phyloP scores from a whole-genome alignment of 2,329 filamentous ascomycete genomes.

The Ophiostoma perfectum region DNA sequence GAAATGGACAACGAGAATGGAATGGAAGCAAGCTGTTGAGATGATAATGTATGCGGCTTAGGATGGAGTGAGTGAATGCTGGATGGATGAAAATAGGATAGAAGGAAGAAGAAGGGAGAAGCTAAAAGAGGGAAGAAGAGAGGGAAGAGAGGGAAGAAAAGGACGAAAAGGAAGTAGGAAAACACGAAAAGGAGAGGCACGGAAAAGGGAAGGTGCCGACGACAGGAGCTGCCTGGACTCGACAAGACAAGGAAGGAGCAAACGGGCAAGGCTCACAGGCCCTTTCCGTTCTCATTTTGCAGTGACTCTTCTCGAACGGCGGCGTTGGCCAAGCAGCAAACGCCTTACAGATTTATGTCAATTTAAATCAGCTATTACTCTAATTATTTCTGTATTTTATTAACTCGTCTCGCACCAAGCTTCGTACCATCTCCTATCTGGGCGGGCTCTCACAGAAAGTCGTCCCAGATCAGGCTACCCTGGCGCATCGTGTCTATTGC shows the following conservation, averaged over 20 bases:
- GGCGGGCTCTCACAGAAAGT: background rate
- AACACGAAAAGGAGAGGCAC: background rate
- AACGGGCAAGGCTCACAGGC: background rate
- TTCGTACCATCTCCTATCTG: background rate
- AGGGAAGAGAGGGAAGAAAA: background rate
- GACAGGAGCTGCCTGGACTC: background rate
- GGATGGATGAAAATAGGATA: background rate
- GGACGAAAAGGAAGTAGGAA: background rate
- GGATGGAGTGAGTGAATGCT: background rate
- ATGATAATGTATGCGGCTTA: background rate
- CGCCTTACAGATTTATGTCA: background rate
- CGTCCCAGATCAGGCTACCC: conserved; percentile 15
- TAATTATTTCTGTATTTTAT: background rate
- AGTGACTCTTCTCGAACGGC: too few species aligned
- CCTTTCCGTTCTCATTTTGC: background rate
- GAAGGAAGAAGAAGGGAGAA: background rate
- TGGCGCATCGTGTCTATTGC: background rate
- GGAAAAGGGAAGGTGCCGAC: background rate
- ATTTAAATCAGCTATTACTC: background rate
- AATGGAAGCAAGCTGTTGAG: background rate
- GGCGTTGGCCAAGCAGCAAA: conserved; percentile 21
- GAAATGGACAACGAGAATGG: background rate
- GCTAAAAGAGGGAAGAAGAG: conserved; percentile 4
- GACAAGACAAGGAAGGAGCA: conserved; percentile 10
- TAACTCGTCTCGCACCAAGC: conserved; percentile 10